Base-by-base conservation (phyloP, 2,329 filamentous ascomycete genomes). In the Aspergillus udagawae region DNA sequence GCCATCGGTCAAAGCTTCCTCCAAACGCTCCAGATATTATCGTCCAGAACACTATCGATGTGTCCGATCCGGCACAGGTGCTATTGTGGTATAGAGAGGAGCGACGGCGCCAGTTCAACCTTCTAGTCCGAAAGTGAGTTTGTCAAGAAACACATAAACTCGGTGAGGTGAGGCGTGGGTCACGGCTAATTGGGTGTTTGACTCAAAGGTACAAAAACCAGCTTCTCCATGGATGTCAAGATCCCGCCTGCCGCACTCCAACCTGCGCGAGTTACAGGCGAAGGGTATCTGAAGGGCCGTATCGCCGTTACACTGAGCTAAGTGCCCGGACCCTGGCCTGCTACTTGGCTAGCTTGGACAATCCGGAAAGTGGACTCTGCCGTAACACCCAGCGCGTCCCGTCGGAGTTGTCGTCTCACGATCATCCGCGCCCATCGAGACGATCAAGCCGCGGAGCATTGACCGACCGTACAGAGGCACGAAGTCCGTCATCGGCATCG, bases 321-420 rank as follows among this genome's bases (percentile, higher is more conserved):
- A 96, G 91, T 67, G 91, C 92, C 8, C 84, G 91, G 66, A 90
- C 89, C 1, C 76, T 96, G 32, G 92, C 92, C 12, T 84, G 90
- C 55, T 90, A 90, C 67, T 81, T 96, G 52, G 90, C 91, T 9
- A 90, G 88, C 66, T 86, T 91, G 68, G 89, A 92, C 65, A 85
- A 94, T 62, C 86, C 91, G 0, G 86, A 90, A 60, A 80, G 77
- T 57, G 85, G 83, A 2, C 77, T 96, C 0, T 96, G 91, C 65
- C 78, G 78, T 38, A 78, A 82, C 55, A 63, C 72, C 21, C 69
- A 71, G 6, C 68, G 65, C 44, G 56, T 66, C 12, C 57, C 67
- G 9, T 61, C 64, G 0, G 71, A 73, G 4, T 62, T 71, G 14
- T 61, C 63, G 27, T 56, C 65, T 1, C 61, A 66, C 4, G 67